These are phyloP conservation scores for Theobroma grandiflorum DNA, from an alignment of 441 rosid genomes.

Conservation along the genomic window DNA sequence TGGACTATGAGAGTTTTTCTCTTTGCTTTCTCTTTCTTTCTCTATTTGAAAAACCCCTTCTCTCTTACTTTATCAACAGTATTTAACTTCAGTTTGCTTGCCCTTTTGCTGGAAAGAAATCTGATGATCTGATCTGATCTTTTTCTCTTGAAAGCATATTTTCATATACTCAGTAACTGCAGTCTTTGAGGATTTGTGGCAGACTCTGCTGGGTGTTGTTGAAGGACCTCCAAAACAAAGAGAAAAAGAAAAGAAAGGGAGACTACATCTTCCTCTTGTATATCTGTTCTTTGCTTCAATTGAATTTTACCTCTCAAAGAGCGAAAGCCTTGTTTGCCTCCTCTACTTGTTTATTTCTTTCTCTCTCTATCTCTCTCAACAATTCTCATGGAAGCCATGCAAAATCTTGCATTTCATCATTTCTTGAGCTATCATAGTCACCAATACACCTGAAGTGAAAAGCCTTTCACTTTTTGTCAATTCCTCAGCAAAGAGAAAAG, in stretches of 20 bases:
- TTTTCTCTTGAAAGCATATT: conserved; percentile 37
- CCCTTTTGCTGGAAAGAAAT: conserved; percentile 49
- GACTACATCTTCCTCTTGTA: background rate
- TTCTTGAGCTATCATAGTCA: conserved; percentile 1
- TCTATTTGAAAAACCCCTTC: conserved; percentile 10
- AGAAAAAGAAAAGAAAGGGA: background rate
- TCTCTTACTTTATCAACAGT: conserved; percentile 44
- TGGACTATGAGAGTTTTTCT: conserved; percentile 16
- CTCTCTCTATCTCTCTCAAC: background rate
- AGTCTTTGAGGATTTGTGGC: conserved; percentile 31
- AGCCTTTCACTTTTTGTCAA: background rate
- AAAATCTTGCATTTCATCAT: conserved; percentile 27
- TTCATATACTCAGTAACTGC: conserved; percentile 36
- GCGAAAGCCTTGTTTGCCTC: conserved; percentile 17
- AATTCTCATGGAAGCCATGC: conserved; percentile 36
- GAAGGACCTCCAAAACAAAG: background rate
- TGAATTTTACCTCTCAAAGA: background rate
- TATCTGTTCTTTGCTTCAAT: background rate
- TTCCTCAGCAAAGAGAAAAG: background rate
- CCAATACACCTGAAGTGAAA: background rate
- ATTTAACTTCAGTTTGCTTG: conserved; percentile 52
- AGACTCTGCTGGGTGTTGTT: background rate
- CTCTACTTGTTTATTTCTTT: conserved; percentile 24
- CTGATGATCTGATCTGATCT: conserved; percentile 38
- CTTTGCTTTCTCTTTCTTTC: conserved; percentile 6